Base-by-base conservation (phyloP, 2,329 filamentous ascomycete species). In the Microsporum audouinii region DNA sequence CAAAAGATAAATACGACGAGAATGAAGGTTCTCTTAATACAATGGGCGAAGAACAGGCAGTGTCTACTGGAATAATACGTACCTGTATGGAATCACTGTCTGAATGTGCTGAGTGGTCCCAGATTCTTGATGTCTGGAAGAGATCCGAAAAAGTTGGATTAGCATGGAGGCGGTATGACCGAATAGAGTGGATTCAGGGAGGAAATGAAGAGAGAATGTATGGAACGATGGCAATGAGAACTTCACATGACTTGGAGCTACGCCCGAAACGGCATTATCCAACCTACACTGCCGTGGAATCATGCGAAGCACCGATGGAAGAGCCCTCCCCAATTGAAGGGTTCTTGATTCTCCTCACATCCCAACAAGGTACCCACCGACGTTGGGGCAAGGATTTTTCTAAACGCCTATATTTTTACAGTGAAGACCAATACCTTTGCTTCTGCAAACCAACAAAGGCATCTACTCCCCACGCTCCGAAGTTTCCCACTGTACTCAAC, bases 141-240 rank as follows among this genome's bases (percentile, higher is more conserved):
- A 78, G 78, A 58, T 74, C 79, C 27, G 79, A 82, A 62, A 80
- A 80, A 31, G 82, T 87, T 69, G 85, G 85, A 2, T 76, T 88
- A 56, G 84, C 83, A 2, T 88, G 85, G 85, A 85, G 84, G 70
- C 78, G 85, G 53, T 88, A 87, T 67, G 85, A 88, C 67, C 78
- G 85, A 29, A 73, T 88, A 14, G 85, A 88, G 71, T 88, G 85
- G 85, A 76, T 88, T 3, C 79, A 85, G 69, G 85, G 85, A 14
- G 76, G 77, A 8, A 84, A 86, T 59, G 85, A 88, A 68, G 79
- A 83, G 65, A 83, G 82, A 63, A 88, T 88, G 84, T 86, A 86
- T 64, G 85, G 85, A 39, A 82, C 84, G 0, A 83, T 87, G 64
- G 85, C 83, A 36, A 86, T 88, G 84, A 77, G 82, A 64, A 80